Conservation (phyloP, 345 rosid species). For the Eucalyptus coolabah region DNA sequence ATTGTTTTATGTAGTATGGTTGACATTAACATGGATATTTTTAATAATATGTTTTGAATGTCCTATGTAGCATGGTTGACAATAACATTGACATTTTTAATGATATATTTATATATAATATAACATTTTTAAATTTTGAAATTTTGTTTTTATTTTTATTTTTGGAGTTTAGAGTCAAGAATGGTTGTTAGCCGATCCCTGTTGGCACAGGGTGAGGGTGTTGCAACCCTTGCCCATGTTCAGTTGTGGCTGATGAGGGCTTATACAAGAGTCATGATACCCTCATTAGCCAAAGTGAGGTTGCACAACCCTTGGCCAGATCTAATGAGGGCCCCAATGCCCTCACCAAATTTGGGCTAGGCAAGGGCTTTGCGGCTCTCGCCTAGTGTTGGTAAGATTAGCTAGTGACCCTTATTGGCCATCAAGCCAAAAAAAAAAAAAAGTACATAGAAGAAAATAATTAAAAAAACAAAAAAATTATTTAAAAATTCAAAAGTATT, state of each 20-base stretch:
- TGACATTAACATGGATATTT: no score
- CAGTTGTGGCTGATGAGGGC: fast-evolving
- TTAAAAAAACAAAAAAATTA: no score
- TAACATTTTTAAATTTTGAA: no score
- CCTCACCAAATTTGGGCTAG: neutral
- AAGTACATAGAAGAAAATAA: fast-evolving
- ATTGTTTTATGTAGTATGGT: fast-evolving
- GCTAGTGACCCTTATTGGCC: fast-evolving
- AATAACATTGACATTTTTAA: no score
- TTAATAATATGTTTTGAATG: no score
- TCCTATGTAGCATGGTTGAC: no score
- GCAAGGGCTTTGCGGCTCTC: fast-evolving
- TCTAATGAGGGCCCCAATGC: neutral
- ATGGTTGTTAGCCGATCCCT: fast-evolving
- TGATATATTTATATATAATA: no score
- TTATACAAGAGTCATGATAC: neutral
- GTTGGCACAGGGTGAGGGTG: fast-evolving
- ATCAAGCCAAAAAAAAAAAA: no score
- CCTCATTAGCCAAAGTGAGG: neutral
- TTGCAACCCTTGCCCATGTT: fast-evolving
- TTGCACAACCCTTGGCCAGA: fast-evolving
- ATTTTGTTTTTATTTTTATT: no score
- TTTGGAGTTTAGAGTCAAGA: no score
- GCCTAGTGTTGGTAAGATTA: neutral
- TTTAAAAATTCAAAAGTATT: no score